Percentiles rank a stretch among this genome's conserved stretches.
phyloP scores from a whole-genome alignment of 1,139 yeast genomes.

The Taiozyma sp. region DNA sequence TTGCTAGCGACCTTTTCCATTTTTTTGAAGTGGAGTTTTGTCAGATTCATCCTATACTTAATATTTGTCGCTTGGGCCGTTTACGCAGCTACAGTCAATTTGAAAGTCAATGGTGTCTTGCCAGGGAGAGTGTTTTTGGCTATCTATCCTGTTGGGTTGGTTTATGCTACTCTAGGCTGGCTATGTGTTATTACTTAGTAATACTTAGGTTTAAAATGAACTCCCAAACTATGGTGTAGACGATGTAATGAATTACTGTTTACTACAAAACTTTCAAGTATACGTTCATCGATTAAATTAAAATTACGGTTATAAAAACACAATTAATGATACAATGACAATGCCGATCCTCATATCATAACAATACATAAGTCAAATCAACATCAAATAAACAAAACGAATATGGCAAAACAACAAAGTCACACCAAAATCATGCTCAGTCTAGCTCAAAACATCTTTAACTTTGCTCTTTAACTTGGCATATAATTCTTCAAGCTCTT shows the following conservation, averaged over 20 bases:
- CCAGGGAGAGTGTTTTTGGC: slow-evolving; percentile 71
- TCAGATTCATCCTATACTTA: slow-evolving; percentile 50
- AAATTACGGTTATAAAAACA: neutral
- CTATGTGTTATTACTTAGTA: slow-evolving; percentile 63
- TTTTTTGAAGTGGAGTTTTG: slow-evolving; percentile 47
- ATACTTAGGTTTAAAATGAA: neutral
- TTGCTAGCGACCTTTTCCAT: slow-evolving; percentile 60
- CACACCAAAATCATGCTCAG: neutral
- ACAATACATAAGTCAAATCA: neutral
- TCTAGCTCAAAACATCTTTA: neutral
- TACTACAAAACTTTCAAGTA: neutral
- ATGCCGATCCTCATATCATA: neutral
- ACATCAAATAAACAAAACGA: neutral
- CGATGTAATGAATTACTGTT: no score
- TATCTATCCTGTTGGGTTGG: slow-evolving; percentile 72
- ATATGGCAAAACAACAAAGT: neutral
- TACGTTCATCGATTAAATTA: neutral
- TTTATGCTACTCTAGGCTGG: slow-evolving; percentile 75
- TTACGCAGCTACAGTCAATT: slow-evolving; percentile 61
- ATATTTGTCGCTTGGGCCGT: slow-evolving; percentile 68
- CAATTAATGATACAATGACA: neutral
- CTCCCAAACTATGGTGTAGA: no score
- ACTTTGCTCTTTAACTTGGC: neutral
- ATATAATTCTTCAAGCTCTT: slow-evolving; percentile 4
- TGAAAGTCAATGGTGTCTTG: slow-evolving; percentile 64